Conservation (phyloP, 1,284 basidiomycete species). For the Ganoderma resinaceum region DNA sequence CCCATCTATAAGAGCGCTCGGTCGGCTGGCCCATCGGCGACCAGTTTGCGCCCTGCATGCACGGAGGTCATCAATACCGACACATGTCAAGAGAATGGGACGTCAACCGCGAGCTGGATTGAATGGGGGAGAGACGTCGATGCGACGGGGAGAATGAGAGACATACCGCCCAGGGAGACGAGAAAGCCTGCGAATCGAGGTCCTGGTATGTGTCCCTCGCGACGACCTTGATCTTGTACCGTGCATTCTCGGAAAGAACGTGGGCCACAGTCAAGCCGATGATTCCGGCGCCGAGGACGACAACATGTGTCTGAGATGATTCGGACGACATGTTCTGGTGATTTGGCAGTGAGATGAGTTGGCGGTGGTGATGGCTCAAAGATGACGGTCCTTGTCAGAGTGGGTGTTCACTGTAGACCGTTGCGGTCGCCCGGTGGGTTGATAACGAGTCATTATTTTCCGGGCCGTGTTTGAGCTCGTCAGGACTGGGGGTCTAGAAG, state of each 20-base stretch:
- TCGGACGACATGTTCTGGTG: conserved; percentile 15
- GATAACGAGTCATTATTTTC: conserved; percentile 1
- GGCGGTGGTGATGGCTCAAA: background rate
- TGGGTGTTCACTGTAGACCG: background rate
- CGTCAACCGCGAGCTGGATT: background rate
- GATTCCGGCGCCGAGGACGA: conserved; percentile 62
- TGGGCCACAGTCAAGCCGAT: conserved; percentile 55
- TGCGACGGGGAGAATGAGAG: background rate
- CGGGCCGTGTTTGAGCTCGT: background rate
- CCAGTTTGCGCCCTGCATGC: conserved; percentile 70
- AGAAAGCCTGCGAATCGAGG: conserved; percentile 62
- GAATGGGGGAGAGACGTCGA: background rate
- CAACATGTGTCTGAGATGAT: conserved; percentile 36
- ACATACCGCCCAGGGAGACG: conserved; percentile 75
- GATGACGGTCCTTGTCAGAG: background rate
- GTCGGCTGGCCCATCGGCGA: conserved; percentile 57
- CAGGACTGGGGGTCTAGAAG: background rate
- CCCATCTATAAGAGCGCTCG: conserved; percentile 46
- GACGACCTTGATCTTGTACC: conserved; percentile 60
- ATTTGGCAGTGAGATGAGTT: background rate
- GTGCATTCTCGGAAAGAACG: conserved; percentile 39
- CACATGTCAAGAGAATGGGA: background rate
- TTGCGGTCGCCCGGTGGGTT: background rate
- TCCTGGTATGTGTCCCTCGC: conserved; percentile 75
- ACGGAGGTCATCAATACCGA: background rate